Evolutionary conservation across 176 grass and related monocot genomes (phyloP).

Genomic region (Oryza glaberrima): DNA sequence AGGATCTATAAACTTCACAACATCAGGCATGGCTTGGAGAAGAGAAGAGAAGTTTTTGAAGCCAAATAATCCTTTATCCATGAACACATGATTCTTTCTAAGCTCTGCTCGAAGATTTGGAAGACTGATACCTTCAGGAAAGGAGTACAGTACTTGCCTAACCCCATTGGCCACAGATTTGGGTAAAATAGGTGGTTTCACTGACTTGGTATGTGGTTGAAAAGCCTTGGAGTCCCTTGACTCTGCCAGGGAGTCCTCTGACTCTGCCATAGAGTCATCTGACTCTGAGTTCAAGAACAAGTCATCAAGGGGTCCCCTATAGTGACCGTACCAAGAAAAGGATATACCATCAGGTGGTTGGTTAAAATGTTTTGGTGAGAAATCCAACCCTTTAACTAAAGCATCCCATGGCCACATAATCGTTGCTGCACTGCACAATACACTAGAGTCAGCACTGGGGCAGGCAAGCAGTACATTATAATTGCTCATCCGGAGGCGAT

Average conservation of each 20-base stretch:
- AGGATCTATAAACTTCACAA: slow-evolving; percentile 44
- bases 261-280: neutral
- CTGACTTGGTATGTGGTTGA: neutral
- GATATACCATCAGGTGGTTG: slow-evolving; percentile 79
- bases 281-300: slow-evolving; percentile 50
- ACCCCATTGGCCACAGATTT: slow-evolving; percentile 41
- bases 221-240: neutral
- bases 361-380: slow-evolving; percentile 66
- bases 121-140: slow-evolving; percentile 62
- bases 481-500: slow-evolving; percentile 89
- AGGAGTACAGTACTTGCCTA: slow-evolving; percentile 36
- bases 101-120: slow-evolving; percentile 41
- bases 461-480: slow-evolving; percentile 91
- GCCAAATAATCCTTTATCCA: slow-evolving; percentile 60
- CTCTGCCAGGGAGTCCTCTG: no score
- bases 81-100: slow-evolving; percentile 43
- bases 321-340: slow-evolving; percentile 91
- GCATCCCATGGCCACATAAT: slow-evolving; percentile 84
- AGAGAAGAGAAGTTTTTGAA: slow-evolving; percentile 65
- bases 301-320: slow-evolving; percentile 65
- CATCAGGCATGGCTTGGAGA: slow-evolving; percentile 58
- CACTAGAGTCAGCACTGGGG: slow-evolving; percentile 30
- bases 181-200: neutral
- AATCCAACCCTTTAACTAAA: slow-evolving; percentile 70
- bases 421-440: slow-evolving; percentile 74